phyloP scores from a whole-genome alignment of 371 early-diverging fungal genomes.

The Mortierella sp. region DNA sequence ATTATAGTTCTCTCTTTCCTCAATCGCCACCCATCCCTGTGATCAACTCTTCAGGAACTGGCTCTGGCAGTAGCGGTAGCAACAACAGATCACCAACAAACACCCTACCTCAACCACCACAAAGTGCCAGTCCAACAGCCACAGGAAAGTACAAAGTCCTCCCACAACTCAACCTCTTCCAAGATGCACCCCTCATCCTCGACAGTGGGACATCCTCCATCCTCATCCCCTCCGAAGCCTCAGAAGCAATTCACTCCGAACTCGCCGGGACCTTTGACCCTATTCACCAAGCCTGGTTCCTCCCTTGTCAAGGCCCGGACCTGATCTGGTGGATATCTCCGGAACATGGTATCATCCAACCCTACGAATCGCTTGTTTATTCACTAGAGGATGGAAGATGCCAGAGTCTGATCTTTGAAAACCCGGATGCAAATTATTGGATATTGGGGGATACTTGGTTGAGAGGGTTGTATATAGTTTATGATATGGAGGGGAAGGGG shows the following conservation, averaged over 20 bases:
- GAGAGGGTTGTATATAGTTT: slow-evolving; percentile 40
- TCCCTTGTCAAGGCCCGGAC: slow-evolving; percentile 41
- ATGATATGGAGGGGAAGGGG: slow-evolving; percentile 36
- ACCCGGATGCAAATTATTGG: slow-evolving; percentile 30
- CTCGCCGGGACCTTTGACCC: slow-evolving; percentile 31
- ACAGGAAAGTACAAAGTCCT: neutral
- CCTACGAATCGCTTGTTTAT: slow-evolving; percentile 36
- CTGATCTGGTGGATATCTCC: slow-evolving; percentile 44
- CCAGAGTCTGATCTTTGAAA: slow-evolving; percentile 41
- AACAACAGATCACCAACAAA: neutral
- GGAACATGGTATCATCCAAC: slow-evolving; percentile 30
- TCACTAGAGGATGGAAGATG: slow-evolving; percentile 30
- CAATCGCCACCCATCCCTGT: neutral
- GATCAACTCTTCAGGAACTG: neutral
- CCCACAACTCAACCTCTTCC: slow-evolving; percentile 17
- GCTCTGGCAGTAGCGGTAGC: neutral
- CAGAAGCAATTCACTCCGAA: slow-evolving; percentile 27
- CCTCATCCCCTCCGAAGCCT: slow-evolving; percentile 35
- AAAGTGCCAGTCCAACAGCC: neutral
- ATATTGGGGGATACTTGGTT: slow-evolving; percentile 45
- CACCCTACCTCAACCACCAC: neutral
- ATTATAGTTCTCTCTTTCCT: neutral
- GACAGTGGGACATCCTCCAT: slow-evolving; percentile 44
- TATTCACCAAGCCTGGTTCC: slow-evolving; percentile 29
- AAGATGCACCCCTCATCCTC: slow-evolving; percentile 29